phyloP scores from a whole-genome alignment of 306 rosid species.

The Alnus glutinosa region DNA sequence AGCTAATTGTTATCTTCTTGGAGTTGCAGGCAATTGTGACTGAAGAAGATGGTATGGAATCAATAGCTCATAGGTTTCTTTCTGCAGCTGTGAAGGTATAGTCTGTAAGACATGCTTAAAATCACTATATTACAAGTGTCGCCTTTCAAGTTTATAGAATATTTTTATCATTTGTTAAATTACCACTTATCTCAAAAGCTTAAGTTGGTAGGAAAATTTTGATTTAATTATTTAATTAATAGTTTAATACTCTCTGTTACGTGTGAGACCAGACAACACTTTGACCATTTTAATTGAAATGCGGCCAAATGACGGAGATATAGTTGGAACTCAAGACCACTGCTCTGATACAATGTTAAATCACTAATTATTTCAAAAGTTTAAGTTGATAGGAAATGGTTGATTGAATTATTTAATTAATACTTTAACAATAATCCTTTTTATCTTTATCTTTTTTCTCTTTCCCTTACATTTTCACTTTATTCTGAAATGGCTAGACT shows the following conservation, averaged over 20 bases:
- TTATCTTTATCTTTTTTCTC: neutral
- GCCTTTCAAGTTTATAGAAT: neutral
- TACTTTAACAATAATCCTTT: neutral
- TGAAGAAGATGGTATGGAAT: conserved; percentile 98
- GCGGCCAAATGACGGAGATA: no score
- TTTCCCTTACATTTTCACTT: neutral
- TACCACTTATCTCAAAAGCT: no score
- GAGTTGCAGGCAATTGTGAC: conserved; percentile 79
- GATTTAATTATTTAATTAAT: no score
- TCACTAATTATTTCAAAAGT: no score
- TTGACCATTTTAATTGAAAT: no score
- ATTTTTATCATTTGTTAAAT: neutral
- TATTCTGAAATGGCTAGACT: neutral
- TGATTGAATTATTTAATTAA: no score
- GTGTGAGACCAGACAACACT: no score
- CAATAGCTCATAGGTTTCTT: conserved; percentile 96
- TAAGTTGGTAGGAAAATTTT: no score
- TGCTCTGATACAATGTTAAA: no score
- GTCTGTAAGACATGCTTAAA: neutral
- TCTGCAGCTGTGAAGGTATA: conserved; percentile 94
- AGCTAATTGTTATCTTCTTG: conserved; percentile 31
- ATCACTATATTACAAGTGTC: neutral
- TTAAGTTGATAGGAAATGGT: no score
- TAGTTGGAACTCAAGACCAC: no score
- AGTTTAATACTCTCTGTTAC: no score